Evolutionary conservation across 75 land plant species (phyloP).

Genomic region (Cryptomeria japonica): DNA sequence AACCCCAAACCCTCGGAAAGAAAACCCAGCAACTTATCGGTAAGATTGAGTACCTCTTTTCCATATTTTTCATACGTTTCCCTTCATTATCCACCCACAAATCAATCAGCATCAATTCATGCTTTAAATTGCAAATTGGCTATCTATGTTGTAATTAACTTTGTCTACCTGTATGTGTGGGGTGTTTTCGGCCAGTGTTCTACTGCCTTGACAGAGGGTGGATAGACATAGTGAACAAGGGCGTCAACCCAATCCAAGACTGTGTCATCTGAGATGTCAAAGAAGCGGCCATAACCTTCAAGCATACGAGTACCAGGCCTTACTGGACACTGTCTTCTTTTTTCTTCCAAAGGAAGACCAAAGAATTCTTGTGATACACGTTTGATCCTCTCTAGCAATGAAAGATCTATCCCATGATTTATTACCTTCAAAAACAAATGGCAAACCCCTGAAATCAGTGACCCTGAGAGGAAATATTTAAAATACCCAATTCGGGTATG

Average conservation of each 20-base stretch:
- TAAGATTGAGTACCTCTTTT: too few relatives aligned
- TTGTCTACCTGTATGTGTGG: too few relatives aligned
- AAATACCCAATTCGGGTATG: background rate
- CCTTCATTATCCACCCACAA: too few relatives aligned
- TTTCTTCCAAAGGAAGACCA: conserved; percentile 7
- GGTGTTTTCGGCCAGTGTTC: too few relatives aligned
- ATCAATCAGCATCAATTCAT: too few relatives aligned
- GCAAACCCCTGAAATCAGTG: background rate
- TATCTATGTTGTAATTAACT: too few relatives aligned
- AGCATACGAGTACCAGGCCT: background rate
- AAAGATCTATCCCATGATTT: conserved; percentile 9
- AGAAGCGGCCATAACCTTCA: conserved; percentile 6
- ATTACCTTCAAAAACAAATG: conserved; percentile 2
- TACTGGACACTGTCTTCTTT: conserved; percentile 8
- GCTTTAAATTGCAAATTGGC: too few relatives aligned
- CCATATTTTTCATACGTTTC: too few relatives aligned
- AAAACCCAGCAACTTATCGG: too few relatives aligned
- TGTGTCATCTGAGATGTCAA: conserved; percentile 8
- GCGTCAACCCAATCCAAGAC: conserved; percentile 17
- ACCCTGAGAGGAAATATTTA: background rate
- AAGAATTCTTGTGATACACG: background rate
- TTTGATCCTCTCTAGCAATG: conserved; percentile 3
- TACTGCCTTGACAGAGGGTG: background rate
- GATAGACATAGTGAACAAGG: conserved; percentile 14
- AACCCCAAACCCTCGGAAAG: too few relatives aligned